Evolutionary conservation across 202 grass and related monocot genomes (phyloP).

Genomic region (Schoenoplectus tabernaemontani): DNA sequence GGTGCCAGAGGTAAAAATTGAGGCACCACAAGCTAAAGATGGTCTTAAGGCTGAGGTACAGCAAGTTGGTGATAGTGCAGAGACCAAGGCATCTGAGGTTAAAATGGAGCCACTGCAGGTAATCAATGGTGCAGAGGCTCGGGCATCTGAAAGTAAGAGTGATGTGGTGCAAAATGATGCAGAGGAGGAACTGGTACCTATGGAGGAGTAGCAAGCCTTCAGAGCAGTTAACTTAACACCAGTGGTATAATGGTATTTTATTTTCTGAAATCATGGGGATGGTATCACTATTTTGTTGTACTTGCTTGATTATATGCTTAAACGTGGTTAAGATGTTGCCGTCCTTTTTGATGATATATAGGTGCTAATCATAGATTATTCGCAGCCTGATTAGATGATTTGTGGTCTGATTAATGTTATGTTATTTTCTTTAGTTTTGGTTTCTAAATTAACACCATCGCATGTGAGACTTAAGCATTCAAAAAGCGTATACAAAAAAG

Average conservation of each 20-base stretch:
- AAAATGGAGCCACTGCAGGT: not conserved
- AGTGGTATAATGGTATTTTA: not conserved
- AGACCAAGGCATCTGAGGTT: not conserved
- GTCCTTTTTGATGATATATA: not conserved
- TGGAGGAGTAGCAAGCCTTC: not conserved
- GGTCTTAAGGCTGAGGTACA: not conserved
- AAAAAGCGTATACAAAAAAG: not conserved
- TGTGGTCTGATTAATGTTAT: not conserved
- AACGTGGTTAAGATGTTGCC: not conserved
- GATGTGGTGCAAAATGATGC: not conserved
- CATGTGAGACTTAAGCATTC: not conserved
- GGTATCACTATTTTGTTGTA: not conserved
- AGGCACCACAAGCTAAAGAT: not conserved
- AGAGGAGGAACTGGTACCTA: not conserved
- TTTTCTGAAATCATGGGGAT: not conserved
- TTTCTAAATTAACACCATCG: not conserved
- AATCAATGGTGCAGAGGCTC: not conserved
- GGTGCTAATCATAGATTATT: slow-evolving; percentile 18
- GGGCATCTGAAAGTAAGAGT: not conserved
- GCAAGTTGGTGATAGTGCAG: not conserved
- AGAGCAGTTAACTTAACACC: not conserved
- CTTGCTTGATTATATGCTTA: slow-evolving; percentile 1
- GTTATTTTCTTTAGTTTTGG: not conserved
- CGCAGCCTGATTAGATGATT: not conserved
- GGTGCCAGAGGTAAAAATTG: slow-evolving; percentile 3